Evolutionary conservation across 805 yeast genomes (phyloP), one percentile per base, ranked within the genome.

Genomic region (Debaryomyces castellii): DNA sequence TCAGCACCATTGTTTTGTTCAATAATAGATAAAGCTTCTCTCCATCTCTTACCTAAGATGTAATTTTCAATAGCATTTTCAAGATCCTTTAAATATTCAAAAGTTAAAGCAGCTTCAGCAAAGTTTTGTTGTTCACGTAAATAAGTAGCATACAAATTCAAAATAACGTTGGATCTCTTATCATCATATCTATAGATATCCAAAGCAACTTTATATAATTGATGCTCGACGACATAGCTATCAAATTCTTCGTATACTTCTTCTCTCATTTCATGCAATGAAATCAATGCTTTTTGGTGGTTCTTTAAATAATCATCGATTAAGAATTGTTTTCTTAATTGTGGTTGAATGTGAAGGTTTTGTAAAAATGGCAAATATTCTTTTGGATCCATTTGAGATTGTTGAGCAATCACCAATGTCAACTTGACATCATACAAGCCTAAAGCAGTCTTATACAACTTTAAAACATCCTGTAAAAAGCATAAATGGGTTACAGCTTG

Each of bases 321-420:
- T 59, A 82, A 64, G 59, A 88, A 91, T 58, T 79, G 77, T 52
- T 83, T 81, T 49, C 96, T 80, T 45, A 82, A 64, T 5, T 80
- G 83, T 0, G 79, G 69, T 63, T 85, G 87, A 34, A 78, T 80
- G 53, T 88, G 85, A 44, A 94, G 71, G 40, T 82, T 77, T 58
- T 89, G 96, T 52, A 94, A 74, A 64, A 94, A 94, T 42, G 99
- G 97, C 43, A 94, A 70, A 55, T 94, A 94, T 65, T 94, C 99
- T 58, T 91, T 89, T 20, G 99, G 99, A 68, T 94, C 99, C 75
- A 86, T 91, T 65, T 92, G 98, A 0, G 97, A 90, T 59, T 90
- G 94, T 62, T 95, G 98, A 0, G 99, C 99, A 48, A 94, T 83
- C 10, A 78, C 75, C 46, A 94, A 74, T 0, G 98, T 81, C 56